Evolutionary conservation across 1,284 basidiomycete genomes (phyloP).

Genomic region (Bondarzewia mesenterica): DNA sequence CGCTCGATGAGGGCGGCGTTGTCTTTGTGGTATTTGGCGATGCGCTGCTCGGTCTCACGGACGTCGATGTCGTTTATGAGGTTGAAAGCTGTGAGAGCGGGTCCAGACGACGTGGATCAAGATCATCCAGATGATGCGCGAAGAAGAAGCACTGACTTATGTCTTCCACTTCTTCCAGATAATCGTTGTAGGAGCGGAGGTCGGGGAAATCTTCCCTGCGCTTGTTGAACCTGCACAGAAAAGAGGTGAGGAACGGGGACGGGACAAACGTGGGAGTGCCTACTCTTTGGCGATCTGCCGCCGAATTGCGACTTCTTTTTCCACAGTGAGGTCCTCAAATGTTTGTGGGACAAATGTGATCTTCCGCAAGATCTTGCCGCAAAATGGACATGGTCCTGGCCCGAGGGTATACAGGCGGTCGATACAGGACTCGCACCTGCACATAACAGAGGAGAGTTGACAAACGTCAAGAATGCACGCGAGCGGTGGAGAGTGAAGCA

Average conservation of each 20-base stretch:
- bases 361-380: slow-evolving; percentile 85
- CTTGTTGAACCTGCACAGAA: slow-evolving; percentile 77
- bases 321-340: slow-evolving; percentile 93
- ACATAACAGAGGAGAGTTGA: background rate
- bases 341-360: slow-evolving; percentile 94
- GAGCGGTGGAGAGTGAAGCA: slow-evolving; percentile 14
- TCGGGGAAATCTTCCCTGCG: slow-evolving; percentile 83
- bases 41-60: slow-evolving; percentile 77
- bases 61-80: slow-evolving; percentile 89
- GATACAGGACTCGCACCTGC: slow-evolving; percentile 95
- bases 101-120: background rate
- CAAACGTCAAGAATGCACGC: background rate
- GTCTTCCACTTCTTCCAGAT: slow-evolving; percentile 94
- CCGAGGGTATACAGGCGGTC: slow-evolving; percentile 94
- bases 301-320: slow-evolving; percentile 92
- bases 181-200: slow-evolving; percentile 87
- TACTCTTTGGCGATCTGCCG: slow-evolving; percentile 83
- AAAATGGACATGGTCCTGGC: slow-evolving; percentile 94
- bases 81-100: slow-evolving; percentile 77
- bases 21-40: slow-evolving; percentile 71
- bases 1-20: slow-evolving; percentile 77
- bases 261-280: background rate
- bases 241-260: slow-evolving; percentile 1
- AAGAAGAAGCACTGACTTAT: slow-evolving; percentile 56
- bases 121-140: background rate